Evolutionary conservation across 805 yeast species (phyloP), one percentile per base, ranked within the genome.

Genomic region (Wickerhamiella alocasiicola): DNA sequence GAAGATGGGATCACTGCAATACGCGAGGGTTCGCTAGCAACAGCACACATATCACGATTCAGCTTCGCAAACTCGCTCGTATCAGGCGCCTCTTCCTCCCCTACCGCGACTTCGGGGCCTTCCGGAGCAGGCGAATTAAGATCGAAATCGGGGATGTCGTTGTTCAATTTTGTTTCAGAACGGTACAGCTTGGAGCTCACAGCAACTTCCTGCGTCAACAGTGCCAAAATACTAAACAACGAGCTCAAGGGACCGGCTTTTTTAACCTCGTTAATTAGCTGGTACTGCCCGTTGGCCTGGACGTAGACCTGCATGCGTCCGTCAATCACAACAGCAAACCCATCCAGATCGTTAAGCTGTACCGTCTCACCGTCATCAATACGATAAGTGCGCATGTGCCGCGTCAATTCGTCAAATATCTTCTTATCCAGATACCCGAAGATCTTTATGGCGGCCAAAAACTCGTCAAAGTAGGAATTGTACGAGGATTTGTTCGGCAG

Each of bases 351-450:
- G 46, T 81, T 83, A 29, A 88, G 60, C 36, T 75, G 68, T 25
- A 91, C 61, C 7, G 80, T 68, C 55, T 88, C 97, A 27, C 83
- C 88, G 4, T 72, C 70, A 20, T 76, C 76, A 28, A 88, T 57
- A 45, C 81, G 79, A 54, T 83, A 84, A 1, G 97, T 88, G 41
- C 82, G 82, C 83, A 88, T 84, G 46, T 80, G 80, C 54, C 81
- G 78, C 3, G 97, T 87, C 50, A 88, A 68, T 53, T 87, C 97
- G 55, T 87, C 93, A 58, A 88, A 87, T 1, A 88, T 95, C 2
- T 82, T 80, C 46, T 78, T 71, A 49, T 88, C 97, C 36, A 88
- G 66, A 57, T 88, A 88, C 2, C 97, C 97, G 63, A 88, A 91
- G 5, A 91, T 80, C 59, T 84, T 85, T 48, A 91, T 82, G 2